These are phyloP conservation scores for Ananas comosus DNA, from an alignment of 176 grass and related monocot genomes.

Conservation along the genomic window DNA sequence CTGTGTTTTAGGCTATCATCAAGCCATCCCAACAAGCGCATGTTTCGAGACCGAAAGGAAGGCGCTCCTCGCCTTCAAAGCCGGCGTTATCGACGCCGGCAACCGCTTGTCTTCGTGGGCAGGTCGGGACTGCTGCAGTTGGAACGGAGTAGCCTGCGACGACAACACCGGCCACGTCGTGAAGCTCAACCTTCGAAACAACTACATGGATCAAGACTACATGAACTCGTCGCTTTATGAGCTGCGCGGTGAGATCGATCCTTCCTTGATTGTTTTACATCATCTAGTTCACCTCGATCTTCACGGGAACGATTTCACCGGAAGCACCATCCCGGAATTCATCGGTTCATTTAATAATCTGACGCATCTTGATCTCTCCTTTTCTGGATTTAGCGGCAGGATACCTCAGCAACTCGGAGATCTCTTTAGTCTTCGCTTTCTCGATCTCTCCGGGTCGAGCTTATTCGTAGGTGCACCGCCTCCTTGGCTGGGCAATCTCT, in stretches of 20 bases:
- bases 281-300: conserved; percentile 20
- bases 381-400: too few species aligned
- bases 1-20: not conserved
- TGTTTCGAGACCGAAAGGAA: not conserved
- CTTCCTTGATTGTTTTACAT: conserved; percentile 13
- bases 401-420: too few species aligned
- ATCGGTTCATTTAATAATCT: conserved; percentile 13
- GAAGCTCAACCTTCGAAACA: not conserved
- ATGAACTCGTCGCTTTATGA: not conserved
- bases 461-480: not conserved
- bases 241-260: conserved; percentile 9
- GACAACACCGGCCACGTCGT: not conserved
- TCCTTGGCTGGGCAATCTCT: too few species aligned
- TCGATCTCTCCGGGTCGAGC: too few species aligned
- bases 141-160: not conserved
- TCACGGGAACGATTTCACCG: not conserved
- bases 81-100: not conserved
- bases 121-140: not conserved
- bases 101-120: not conserved
- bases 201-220: too few species aligned
- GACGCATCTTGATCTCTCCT: conserved; percentile 5
- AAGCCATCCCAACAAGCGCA: not conserved
- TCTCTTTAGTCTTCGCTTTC: too few species aligned
- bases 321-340: conserved; percentile 3
- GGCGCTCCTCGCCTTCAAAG: not conserved